Evolutionary conservation across 2,329 filamentous ascomycete genomes (phyloP).

Genomic region (Nectriaceae sp.): DNA sequence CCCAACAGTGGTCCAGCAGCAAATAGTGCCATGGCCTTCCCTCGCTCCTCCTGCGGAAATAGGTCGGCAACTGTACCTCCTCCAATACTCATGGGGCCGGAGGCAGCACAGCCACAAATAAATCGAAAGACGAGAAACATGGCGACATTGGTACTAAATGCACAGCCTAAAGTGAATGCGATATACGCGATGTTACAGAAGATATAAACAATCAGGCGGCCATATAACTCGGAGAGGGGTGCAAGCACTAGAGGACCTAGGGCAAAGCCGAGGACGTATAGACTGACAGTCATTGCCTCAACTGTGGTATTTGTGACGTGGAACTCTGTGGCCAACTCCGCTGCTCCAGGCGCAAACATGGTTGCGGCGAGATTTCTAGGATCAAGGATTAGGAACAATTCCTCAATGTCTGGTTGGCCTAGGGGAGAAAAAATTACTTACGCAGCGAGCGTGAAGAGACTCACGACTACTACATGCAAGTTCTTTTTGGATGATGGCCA

Average conservation of each 20-base stretch:
- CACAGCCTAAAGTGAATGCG: conserved; percentile 13
- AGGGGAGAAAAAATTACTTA: not conserved
- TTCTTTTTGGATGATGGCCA: conserved; percentile 55
- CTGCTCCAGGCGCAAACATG: conserved; percentile 24
- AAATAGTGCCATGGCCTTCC: conserved; percentile 64
- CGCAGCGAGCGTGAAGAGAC: conserved; percentile 40
- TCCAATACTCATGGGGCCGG: conserved; percentile 18
- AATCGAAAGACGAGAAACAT: conserved; percentile 22
- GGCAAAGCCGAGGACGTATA: conserved; percentile 18
- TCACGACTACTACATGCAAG: conserved; percentile 47
- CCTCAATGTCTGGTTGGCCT: not conserved
- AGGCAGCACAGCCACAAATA: conserved; percentile 18
- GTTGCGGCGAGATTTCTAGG: conserved; percentile 20
- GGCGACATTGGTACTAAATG: conserved; percentile 9
- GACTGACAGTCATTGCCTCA: conserved; percentile 15
- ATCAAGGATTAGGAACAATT: not conserved
- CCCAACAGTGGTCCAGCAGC: conserved; percentile 60
- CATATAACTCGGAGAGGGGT: conserved; percentile 19
- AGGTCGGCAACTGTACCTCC: conserved; percentile 20
- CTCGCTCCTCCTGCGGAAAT: conserved; percentile 37
- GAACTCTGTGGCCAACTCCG: conserved; percentile 14
- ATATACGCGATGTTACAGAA: conserved; percentile 10
- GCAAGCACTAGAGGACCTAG: conserved; percentile 19
- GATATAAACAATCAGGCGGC: conserved; percentile 16
- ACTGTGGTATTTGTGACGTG: conserved; percentile 9